Percentiles rank a stretch among this genome's conserved stretches.
Evolutionary conservation across 106 monocot genomes (phyloP).

Genomic region (Phalaenopsis equestris): DNA sequence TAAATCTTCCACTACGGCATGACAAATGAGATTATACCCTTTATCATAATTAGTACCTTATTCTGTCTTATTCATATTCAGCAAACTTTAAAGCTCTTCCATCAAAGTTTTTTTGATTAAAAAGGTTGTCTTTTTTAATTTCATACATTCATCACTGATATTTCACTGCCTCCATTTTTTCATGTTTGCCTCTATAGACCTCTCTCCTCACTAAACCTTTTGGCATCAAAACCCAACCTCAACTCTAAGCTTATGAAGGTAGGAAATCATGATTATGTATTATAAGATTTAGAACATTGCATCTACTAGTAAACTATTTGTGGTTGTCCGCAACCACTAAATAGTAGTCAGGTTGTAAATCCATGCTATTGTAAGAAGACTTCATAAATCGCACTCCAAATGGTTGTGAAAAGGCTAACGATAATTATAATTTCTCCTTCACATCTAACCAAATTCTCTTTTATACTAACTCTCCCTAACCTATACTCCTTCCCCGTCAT

Average conservation of each 20-base stretch:
- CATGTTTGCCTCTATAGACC: background rate
- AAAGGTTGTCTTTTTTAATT: background rate
- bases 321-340: background rate
- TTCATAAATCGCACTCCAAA: background rate
- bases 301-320: background rate
- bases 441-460: too few species aligned
- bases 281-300: background rate
- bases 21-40: background rate
- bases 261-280: background rate
- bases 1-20: background rate
- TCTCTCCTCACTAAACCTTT: background rate
- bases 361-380: background rate
- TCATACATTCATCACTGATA: background rate
- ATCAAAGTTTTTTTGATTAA: background rate
- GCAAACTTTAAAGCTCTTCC: background rate
- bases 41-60: background rate
- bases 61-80: background rate
- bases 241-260: background rate
- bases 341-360: background rate
- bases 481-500: too few species aligned
- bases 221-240: background rate
- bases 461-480: too few species aligned
- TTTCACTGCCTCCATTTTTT: background rate
- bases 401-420: background rate
- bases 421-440: background rate